phyloP scores from a whole-genome alignment of 1,284 basidiomycete species.

The Trametes hirsuta region DNA sequence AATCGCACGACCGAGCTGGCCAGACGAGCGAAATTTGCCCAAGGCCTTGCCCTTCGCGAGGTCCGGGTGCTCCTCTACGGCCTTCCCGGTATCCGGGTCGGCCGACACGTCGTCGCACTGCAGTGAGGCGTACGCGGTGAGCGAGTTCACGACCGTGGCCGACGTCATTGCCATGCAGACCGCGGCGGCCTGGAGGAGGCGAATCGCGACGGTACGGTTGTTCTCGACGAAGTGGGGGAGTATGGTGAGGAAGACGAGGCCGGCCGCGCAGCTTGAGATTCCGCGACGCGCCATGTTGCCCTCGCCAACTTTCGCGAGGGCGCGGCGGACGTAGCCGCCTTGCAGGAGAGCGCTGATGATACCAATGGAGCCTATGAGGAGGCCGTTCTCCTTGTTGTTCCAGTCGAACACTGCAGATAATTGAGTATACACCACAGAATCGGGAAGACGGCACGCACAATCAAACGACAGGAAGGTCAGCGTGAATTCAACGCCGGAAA shows the following conservation, averaged over 20 bases:
- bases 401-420: conserved; percentile 75
- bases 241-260: conserved; percentile 68
- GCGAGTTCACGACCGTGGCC: conserved; percentile 88
- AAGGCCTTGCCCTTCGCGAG: conserved; percentile 85
- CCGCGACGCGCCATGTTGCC: conserved; percentile 80
- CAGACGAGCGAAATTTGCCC: conserved; percentile 83
- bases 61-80: conserved; percentile 56
- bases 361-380: conserved; percentile 85
- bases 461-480: conserved; percentile 90
- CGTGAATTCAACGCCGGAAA: conserved; percentile 93
- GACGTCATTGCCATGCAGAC: conserved; percentile 87
- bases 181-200: conserved; percentile 74
- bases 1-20: conserved; percentile 88
- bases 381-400: conserved; percentile 88
- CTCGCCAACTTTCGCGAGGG: conserved; percentile 72
- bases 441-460: conserved; percentile 49
- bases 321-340: conserved; percentile 87
- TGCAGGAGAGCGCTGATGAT: conserved; percentile 86
- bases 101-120: conserved; percentile 76
- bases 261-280: conserved; percentile 69
- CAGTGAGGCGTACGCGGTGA: conserved; percentile 85
- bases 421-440: conserved; percentile 5
- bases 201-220: conserved; percentile 50
- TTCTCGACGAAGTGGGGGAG: conserved; percentile 61
- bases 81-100: conserved; percentile 61